Base-by-base conservation (phyloP, 1,284 basidiomycete species). In the Erythrobasidium hasegawianum region DNA sequence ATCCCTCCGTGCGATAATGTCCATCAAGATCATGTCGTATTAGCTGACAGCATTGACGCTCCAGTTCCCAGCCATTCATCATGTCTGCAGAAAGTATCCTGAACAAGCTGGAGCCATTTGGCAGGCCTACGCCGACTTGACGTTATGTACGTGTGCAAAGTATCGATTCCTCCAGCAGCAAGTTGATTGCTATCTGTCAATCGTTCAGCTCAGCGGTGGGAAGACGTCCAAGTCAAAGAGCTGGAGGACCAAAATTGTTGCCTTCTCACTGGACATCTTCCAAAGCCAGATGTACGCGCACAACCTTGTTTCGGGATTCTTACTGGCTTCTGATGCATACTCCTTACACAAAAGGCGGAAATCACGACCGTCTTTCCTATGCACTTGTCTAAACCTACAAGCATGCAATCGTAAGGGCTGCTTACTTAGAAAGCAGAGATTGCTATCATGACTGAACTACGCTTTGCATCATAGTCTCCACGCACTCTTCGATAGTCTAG, bases 121-220 rank as follows among this genome's bases (percentile, higher is more conserved):
- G 41, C 67, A 68, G 26, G 58, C 67, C 18, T 68, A 61, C 59
- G 26, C 39, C 43, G 67, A 68, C 55, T 38, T 68, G 40, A 55
- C 29, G 22, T 53, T 68, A 9, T 62, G 67, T 68, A 38, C n/a
- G n/a, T n/a, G n/a, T n/a, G n/a, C n/a, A n/a, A n/a, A n/a, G n/a
- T n/a, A n/a, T n/a, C n/a, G n/a, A n/a, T n/a, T n/a, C n/a, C n/a
- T n/a, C n/a, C n/a, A n/a, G n/a, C n/a, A n/a, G n/a, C n/a, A n/a
- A n/a, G n/a, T n/a, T n/a, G n/a, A n/a, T n/a, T n/a, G n/a, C n/a
- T n/a, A n/a, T n/a, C n/a, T n/a, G n/a, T n/a, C n/a, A 5, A n/a
- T 24, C n/a, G 43, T 47, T 8, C 40, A 68, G 67, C 67, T 18
- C 67, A 68, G 38, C 29, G 60, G 29, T 68, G 67, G 67, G 41